Evolutionary conservation across 1,284 basidiomycete genomes (phyloP), one percentile per base, ranked within the genome.

Genomic region (Apiotrichum veenhuisii): DNA sequence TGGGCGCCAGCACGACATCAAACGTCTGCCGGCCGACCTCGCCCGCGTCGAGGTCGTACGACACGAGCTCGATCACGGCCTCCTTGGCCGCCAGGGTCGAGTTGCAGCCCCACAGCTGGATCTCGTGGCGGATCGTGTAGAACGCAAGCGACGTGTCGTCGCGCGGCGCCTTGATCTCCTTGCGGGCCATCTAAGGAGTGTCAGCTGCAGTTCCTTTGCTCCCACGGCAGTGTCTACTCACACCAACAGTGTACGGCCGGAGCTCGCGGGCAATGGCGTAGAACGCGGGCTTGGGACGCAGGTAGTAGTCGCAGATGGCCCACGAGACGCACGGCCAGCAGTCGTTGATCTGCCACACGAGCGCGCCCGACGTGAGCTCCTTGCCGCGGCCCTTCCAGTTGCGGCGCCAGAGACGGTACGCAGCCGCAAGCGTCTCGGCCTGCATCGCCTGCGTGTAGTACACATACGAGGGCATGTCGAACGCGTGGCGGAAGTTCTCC

Each of bases 361-460:
- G 79, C 20, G 88, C 88, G 41, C 88, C 88, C 3, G 85, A 81
- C 5, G 85, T 87, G 64, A 86, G 83, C 67, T 89, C 86, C 65
- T 78, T 81, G 9, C 87, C 87, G 59, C 74, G 80, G 10, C 88
- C 88, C 41, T 80, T 78, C 86, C 87, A 90, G 65, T 88, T 85
- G 8, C 88, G 79, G 52, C 87, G 78, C 88, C 88, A 90, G 2
- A 88, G 78, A 33, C 59, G 82, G 69, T 87, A 89, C 0, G 88
- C 88, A 18, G 85, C 83, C 2, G 83, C 82, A 15, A 90, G 79
- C 2, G 85, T 84, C 68, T 91, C 88, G 3, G 88, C 86, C 72
- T 91, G 88, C 86, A 91, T 89, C 43, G 87, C 77, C 73, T 90
- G 88, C 5, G 89, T 89, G 65, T 87, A 87, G 74, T 87, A 91